Evolutionary conservation across 2,329 filamentous ascomycete species (phyloP).

Genomic region (Colletotrichum truncatum): DNA sequence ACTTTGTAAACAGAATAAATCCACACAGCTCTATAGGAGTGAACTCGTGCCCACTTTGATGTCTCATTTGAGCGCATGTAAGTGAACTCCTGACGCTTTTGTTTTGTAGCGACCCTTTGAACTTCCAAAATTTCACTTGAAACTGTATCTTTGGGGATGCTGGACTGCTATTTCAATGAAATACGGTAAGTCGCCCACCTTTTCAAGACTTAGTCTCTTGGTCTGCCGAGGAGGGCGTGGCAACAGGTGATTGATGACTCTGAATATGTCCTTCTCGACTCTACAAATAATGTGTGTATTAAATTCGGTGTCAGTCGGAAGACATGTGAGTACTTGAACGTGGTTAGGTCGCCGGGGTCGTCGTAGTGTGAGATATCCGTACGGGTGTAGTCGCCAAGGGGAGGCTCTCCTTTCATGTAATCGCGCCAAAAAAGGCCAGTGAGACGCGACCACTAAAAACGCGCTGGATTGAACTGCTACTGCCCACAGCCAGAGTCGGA

Average conservation of each 20-base stretch:
- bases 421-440: slow-evolving; percentile 29
- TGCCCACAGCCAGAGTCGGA: background rate
- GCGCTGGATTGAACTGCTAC: slow-evolving; percentile 15
- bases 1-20: no score
- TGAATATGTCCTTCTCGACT: background rate
- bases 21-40: no score
- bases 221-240: slow-evolving; percentile 9
- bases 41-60: no score
- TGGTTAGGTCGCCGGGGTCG: background rate
- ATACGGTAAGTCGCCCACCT: background rate
- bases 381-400: slow-evolving; percentile 12
- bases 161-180: no score
- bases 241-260: background rate
- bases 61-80: no score
- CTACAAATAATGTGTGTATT: no score
- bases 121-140: no score
- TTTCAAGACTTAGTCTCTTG: background rate
- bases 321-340: no score
- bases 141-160: no score
- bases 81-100: no score
- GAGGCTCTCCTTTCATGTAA: slow-evolving; percentile 21
- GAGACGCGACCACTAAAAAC: slow-evolving; percentile 34
- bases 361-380: slow-evolving; percentile 4
- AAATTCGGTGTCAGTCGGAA: no score
- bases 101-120: no score